Evolutionary conservation across 108 stramenopile species (phyloP), one percentile per base, ranked within the genome.

Genomic region (Conticribra weissflogii): DNA sequence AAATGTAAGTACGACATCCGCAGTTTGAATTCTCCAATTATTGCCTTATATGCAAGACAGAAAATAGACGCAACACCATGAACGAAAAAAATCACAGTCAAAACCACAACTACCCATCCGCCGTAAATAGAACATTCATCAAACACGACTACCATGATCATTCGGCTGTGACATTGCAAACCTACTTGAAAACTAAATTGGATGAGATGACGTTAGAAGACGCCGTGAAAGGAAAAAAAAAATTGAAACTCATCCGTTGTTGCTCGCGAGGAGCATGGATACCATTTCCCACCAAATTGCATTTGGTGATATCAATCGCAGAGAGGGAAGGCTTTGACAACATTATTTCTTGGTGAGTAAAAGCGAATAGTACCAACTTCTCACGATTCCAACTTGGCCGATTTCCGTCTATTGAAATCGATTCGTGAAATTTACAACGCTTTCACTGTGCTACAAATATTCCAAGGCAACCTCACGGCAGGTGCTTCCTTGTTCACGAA

Each of bases 401-500:
- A 41, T 41, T 41, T 41, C 12, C 5, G 8, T 9, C 36, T 41
- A n/a, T n/a, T n/a, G n/a, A n/a, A n/a, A n/a, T n/a, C n/a, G n/a
- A n/a, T n/a, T n/a, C n/a, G n/a, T n/a, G n/a, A n/a, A 41, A 41
- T 12, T 41, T 41, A 9, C 12, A 12, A 41, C 12, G 36, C 5
- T 41, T 41, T 41, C 36, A 41, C 5, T 41, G 36, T 41, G 8
- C 12, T 41, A 9, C 36, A 9, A 9, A 41, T 17, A 41, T 41
- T 9, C 36, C 5, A 41, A 76, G 75, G 75, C 72, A 74, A 69
- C 72, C 89, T 27, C 88, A 90, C 59, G 92, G 92, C 14, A 69
- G 86, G 50, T 81, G 82, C 53, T 93, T 93, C 46, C 71, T 87
- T 41, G 81, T 93, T 16, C 85, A 83, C 57, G 82, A 88, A 23